Percentiles rank a stretch among this genome's conserved stretches.
These are phyloP conservation scores for Flammula alnicola DNA, from an alignment of 1,284 basidiomycete genomes.

Conservation along the genomic window DNA sequence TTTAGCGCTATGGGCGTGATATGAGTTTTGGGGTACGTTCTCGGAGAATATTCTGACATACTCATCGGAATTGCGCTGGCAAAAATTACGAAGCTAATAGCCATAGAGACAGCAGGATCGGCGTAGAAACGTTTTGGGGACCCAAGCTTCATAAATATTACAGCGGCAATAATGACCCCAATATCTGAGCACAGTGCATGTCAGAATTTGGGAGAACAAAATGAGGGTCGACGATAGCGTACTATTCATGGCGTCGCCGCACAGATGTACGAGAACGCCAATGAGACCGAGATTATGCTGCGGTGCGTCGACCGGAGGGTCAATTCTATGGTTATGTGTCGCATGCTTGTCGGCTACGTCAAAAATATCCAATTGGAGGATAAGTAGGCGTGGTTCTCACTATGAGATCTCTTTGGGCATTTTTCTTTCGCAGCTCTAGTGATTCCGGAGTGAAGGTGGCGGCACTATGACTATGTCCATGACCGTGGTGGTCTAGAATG, in stretches of 20 bases:
- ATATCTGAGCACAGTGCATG: slow-evolving; percentile 39
- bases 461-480: slow-evolving; percentile 40
- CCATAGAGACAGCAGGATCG: slow-evolving; percentile 50
- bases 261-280: slow-evolving; percentile 49
- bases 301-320: slow-evolving; percentile 36
- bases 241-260: slow-evolving; percentile 55
- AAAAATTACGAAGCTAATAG: slow-evolving; percentile 51
- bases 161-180: slow-evolving; percentile 50
- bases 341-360: slow-evolving; percentile 37
- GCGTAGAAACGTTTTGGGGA: slow-evolving; percentile 49
- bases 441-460: slow-evolving; percentile 23
- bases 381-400: slow-evolving; percentile 27
- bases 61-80: slow-evolving; percentile 52
- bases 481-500: slow-evolving; percentile 38
- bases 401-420: slow-evolving; percentile 32
- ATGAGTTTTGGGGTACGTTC: slow-evolving; percentile 4
- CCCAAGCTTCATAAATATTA: slow-evolving; percentile 47
- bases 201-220: slow-evolving; percentile 2
- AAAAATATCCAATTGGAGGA: neutral
- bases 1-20: slow-evolving; percentile 38
- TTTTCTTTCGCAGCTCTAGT: slow-evolving; percentile 24
- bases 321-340: slow-evolving; percentile 47
- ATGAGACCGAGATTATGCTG: slow-evolving; percentile 46
- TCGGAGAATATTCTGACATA: slow-evolving; percentile 27
- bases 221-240: slow-evolving; percentile 23